Evolutionary conservation across 2,329 filamentous ascomycete genomes (phyloP).

Genomic region (Colletotrichum sp.): DNA sequence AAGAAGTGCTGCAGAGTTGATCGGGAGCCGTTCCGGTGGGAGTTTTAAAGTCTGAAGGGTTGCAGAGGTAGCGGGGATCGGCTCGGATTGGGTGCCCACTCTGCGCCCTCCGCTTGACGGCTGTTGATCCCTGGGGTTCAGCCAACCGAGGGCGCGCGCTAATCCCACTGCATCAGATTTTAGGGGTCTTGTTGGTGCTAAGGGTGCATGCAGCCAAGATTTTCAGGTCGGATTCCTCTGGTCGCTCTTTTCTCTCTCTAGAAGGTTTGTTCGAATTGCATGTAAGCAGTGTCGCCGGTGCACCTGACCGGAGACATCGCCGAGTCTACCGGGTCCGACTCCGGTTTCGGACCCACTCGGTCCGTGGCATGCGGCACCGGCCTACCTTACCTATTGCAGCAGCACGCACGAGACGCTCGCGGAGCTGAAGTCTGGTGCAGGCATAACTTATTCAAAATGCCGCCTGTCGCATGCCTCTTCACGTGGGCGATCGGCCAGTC

Average conservation of each 20-base stretch:
- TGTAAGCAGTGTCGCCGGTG: background rate
- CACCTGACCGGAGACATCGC: background rate
- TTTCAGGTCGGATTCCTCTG: background rate
- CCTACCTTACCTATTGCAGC: background rate
- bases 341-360: background rate
- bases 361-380: background rate
- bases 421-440: background rate
- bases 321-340: background rate
- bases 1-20: background rate
- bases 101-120: conserved; percentile 6
- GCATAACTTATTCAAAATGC: background rate
- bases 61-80: background rate
- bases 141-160: background rate
- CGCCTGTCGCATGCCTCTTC: background rate
- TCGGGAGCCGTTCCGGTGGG: background rate
- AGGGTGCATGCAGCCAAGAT: background rate
- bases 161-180: background rate
- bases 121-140: background rate
- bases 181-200: background rate
- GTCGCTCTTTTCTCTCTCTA: background rate
- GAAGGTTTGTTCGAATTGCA: background rate
- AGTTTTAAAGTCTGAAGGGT: background rate
- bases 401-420: background rate
- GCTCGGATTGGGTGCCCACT: background rate
- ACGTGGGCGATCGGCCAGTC: background rate